Evolutionary conservation across 331 rosid species (phyloP).

Genomic region (Cydonia oblonga): DNA sequence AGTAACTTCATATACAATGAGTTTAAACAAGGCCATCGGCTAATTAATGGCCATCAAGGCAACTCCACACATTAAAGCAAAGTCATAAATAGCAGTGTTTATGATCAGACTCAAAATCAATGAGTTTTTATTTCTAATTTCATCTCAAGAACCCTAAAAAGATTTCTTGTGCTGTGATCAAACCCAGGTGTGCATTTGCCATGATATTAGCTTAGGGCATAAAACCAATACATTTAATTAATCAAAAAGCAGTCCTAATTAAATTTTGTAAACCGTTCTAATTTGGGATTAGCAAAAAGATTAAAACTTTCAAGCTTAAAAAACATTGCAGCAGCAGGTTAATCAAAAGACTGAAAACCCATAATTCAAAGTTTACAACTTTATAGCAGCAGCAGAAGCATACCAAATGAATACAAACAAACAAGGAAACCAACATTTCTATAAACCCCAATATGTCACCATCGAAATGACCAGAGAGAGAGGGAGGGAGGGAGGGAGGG

Average conservation of each 20-base stretch:
- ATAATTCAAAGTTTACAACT: neutral
- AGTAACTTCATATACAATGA: neutral
- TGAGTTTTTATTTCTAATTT: neutral
- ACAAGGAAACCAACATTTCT: neutral
- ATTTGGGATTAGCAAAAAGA: neutral
- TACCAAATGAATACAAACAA: neutral
- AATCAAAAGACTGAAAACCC: neutral
- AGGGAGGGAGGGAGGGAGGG: neutral
- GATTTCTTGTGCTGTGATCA: neutral
- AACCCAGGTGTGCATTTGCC: neutral
- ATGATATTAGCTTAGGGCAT: neutral
- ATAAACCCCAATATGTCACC: neutral
- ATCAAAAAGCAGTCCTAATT: neutral
- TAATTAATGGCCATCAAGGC: neutral
- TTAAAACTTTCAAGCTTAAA: neutral
- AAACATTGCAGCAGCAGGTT: too few relatives aligned
- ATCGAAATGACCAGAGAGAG: neutral
- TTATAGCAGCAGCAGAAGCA: neutral
- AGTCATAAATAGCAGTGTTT: neutral
- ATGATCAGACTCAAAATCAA: neutral
- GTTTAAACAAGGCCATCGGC: neutral
- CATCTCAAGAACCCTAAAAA: neutral
- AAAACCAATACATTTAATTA: neutral
- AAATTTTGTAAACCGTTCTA: neutral
- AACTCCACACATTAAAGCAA: neutral